Evolutionary conservation across 2,329 filamentous ascomycete genomes (phyloP).

Genomic region (Emergomyces orientalis): DNA sequence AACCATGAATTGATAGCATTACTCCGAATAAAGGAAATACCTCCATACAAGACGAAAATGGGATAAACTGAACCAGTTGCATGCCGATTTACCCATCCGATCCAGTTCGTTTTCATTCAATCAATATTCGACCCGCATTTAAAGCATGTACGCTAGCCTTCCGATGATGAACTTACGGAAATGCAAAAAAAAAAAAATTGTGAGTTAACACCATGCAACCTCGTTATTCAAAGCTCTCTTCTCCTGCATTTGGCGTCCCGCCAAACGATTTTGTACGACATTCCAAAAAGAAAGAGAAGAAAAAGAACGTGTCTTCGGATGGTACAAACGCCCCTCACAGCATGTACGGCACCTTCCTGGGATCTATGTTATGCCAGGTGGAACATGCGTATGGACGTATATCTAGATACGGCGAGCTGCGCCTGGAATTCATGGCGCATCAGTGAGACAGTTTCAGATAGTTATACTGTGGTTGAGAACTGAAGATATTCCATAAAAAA

Average conservation of each 20-base stretch:
- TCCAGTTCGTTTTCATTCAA: neutral
- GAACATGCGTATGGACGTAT: neutral
- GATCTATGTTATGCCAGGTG: neutral
- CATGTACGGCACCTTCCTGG: neutral
- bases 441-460: neutral
- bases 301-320: neutral
- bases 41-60: neutral
- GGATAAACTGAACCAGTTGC: neutral
- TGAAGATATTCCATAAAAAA: neutral
- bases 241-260: neutral
- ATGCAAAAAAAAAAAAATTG: neutral
- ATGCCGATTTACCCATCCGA: neutral
- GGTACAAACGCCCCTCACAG: constrained; percentile 4
- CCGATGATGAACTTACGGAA: neutral
- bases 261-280: neutral
- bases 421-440: neutral
- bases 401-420: neutral
- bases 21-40: neutral
- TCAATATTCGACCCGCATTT: neutral
- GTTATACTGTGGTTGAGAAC: neutral
- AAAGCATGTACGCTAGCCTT: neutral
- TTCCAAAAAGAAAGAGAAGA: neutral
- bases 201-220: neutral
- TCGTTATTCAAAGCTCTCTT: neutral
- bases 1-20: neutral